Base-by-base conservation (phyloP, 805 yeast genomes). In the Metschnikowia picachoensis region DNA sequence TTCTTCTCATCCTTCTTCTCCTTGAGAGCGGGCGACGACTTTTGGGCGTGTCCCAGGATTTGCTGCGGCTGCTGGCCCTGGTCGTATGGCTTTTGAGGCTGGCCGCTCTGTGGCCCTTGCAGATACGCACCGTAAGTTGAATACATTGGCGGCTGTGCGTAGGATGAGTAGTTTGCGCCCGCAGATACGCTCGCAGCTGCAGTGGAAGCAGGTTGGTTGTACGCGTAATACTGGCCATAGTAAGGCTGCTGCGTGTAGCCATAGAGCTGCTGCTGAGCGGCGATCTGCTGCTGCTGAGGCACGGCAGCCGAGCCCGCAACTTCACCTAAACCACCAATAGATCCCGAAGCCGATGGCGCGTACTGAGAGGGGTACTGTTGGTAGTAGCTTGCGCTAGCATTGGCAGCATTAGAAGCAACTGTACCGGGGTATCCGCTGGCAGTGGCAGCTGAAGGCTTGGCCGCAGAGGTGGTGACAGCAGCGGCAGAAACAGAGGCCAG, bases 211-310 rank as follows among this genome's bases (percentile, higher is more conserved):
- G 47, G 51, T 43, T 51, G 58, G 51, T 55, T 78, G 48, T 83
- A 79, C 14, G 67, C 72, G 14, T 79, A 72, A 58, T 78, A 79
- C 58, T 66, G 64, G 41, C 66, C 72, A 50, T 70, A 64, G 46
- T 51, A 56, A 25, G 55, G 52, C 15, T 56, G 59, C 51, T 55
- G 57, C 37, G 49, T 39, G 48, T 49, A 55, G 27, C 56, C 56
- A 41, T 53, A 53, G 33, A 53, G 46, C 43, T 51, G 59, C 39
- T 45, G 50, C 42, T 50, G 56, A 5, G 44, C 48, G 4, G 46
- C 49, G 10, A 42, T 39, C 33, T 50, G 53, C 13, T 39, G 44
- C 35, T 43, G 50, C 38, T 45, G 53, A 7, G 55, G 50, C 17
- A 43, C 54, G 3, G 49, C 20, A 15, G 31, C 39, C 2, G 54